These are phyloP conservation scores for Rehmannia glutinosa DNA, from an alignment of 257 asterid genomes.

Conservation along the genomic window DNA sequence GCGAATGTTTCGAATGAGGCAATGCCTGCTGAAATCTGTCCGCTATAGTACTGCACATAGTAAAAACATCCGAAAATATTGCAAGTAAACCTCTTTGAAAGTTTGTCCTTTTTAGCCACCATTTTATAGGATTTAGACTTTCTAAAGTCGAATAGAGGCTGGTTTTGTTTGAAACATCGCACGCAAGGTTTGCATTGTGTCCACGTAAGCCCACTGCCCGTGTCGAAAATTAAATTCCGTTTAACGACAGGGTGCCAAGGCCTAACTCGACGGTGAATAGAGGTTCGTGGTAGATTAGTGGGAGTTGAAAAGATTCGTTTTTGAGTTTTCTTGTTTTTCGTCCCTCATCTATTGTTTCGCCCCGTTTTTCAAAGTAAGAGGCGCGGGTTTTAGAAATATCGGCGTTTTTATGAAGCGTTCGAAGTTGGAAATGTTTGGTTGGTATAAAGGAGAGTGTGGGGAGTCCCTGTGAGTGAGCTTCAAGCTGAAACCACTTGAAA, in stretches of 20 bases:
- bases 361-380: background rate
- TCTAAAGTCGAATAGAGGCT: constrained; percentile 12
- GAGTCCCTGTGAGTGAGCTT: constrained; percentile 34
- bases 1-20: constrained; percentile 20
- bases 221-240: constrained; percentile 28
- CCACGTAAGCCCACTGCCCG: constrained; percentile 33
- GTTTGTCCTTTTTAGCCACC: background rate
- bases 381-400: constrained; percentile 20
- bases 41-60: background rate
- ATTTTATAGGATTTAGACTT: constrained; percentile 3
- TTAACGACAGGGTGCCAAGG: constrained; percentile 30
- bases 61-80: background rate
- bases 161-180: constrained; percentile 24
- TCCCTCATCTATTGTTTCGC: background rate
- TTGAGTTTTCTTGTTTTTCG: background rate
- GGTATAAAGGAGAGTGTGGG: constrained; percentile 30
- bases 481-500: constrained; percentile 16
- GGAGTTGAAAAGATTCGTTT: constrained; percentile 1
- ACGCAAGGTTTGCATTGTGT: constrained; percentile 34
- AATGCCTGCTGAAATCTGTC: constrained; percentile 8
- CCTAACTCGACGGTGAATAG: constrained; percentile 28
- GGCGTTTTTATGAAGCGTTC: constrained; percentile 17
- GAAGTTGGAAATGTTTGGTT: constrained; percentile 28
- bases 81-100: constrained; percentile 15
- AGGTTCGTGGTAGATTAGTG: background rate